Conservation (phyloP, 257 asterid species). For the Nemophila menziesii region DNA sequence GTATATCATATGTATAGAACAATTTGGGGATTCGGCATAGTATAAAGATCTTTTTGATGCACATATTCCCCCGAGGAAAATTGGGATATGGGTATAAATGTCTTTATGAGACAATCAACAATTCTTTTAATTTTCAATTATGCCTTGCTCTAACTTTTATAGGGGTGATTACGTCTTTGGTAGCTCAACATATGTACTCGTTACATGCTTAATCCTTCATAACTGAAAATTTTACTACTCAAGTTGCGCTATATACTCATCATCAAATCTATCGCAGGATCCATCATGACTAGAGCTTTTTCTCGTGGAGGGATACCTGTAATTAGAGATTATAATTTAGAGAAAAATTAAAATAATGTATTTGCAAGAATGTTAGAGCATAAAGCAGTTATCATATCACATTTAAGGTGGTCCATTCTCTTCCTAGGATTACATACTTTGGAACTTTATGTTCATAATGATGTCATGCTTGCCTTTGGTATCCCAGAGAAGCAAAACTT, state of each 20-base stretch:
- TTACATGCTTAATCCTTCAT: too few species aligned
- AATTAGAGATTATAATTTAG: too few species aligned
- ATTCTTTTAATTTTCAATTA: constrained; percentile 7
- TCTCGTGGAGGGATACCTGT: too few species aligned
- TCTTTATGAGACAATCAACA: constrained; percentile 8
- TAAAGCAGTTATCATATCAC: constrained; percentile 2
- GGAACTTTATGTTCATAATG: constrained; percentile 1
- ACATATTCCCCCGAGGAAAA: too few species aligned
- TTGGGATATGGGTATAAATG: too few species aligned
- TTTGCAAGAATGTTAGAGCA: constrained; percentile 5
- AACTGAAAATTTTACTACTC: too few species aligned
- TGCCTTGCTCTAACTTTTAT: constrained; percentile 11
- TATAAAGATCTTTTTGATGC: too few species aligned
- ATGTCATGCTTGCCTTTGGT: constrained; percentile 8
- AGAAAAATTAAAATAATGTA: background rate
- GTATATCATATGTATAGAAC: too few species aligned
- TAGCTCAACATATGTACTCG: constrained; percentile 12
- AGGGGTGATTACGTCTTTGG: constrained; percentile 6
- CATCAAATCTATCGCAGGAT: too few species aligned
- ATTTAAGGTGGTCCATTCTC: background rate
- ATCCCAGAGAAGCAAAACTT: constrained; percentile 2
- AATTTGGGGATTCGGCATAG: too few species aligned
- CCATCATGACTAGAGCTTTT: too few species aligned
- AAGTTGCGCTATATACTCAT: too few species aligned
- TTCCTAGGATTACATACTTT: background rate